phyloP scores from a whole-genome alignment of 495 filamentous ascomycete species.

The Hamigera avellanea region DNA sequence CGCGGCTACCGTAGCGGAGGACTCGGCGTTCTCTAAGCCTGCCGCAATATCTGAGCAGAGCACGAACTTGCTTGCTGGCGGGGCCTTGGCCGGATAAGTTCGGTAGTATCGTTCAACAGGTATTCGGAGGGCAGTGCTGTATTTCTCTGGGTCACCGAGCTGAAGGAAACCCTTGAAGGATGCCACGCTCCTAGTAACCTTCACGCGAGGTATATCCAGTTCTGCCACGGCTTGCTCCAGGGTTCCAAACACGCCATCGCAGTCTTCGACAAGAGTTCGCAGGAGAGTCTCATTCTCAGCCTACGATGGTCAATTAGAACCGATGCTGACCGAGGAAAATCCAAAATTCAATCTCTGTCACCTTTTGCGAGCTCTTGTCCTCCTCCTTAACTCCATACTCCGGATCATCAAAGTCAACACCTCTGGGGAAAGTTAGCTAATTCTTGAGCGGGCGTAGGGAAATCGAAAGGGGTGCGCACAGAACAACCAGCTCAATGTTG shows the following conservation, averaged over 20 bases:
- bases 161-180: constrained; percentile 72
- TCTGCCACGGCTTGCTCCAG: constrained; percentile 73
- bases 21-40: constrained; percentile 32
- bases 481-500: constrained; percentile 62
- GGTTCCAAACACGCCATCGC: constrained; percentile 65
- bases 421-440: constrained; percentile 43
- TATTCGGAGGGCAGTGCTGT: constrained; percentile 69
- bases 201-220: constrained; percentile 64
- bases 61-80: constrained; percentile 66
- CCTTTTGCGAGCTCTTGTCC: constrained; percentile 62
- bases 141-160: constrained; percentile 64
- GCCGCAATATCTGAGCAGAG: constrained; percentile 32
- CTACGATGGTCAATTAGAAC: constrained; percentile 19
- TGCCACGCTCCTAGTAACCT: constrained; percentile 55
- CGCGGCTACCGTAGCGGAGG: constrained; percentile 34
- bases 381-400: constrained; percentile 93
- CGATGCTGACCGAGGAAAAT: not conserved
- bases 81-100: constrained; percentile 62
- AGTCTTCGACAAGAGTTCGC: constrained; percentile 47
- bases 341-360: constrained; percentile 10
- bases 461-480: constrained; percentile 43
- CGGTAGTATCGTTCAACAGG: constrained; percentile 83
- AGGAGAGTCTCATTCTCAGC: constrained; percentile 57
- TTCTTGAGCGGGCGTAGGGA: not conserved
- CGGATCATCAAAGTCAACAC: constrained; percentile 87